Percentiles rank a stretch among this genome's conserved stretches.
phyloP scores from a whole-genome alignment of 306 rosid genomes.

The Bauhinia variegata region DNA sequence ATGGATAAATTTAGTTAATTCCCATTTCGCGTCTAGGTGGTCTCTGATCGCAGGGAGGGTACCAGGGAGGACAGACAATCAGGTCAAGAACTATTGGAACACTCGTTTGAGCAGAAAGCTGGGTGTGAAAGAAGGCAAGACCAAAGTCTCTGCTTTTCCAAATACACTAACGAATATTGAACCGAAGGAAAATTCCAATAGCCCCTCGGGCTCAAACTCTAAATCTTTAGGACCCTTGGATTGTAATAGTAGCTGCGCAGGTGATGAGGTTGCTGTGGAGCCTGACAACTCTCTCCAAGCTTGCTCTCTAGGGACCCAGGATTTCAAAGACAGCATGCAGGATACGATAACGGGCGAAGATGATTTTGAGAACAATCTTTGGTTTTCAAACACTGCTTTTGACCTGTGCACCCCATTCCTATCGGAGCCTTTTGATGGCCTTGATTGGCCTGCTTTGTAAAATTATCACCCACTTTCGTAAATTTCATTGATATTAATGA shows the following conservation, averaged over 20 bases:
- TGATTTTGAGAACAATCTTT: conserved; percentile 27
- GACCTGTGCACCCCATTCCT: conserved; percentile 14
- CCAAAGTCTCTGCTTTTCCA: conserved; percentile 4
- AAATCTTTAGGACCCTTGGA: conserved; percentile 1
- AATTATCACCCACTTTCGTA: not conserved
- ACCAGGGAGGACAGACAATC: conserved; percentile 78
- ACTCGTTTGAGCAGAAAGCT: conserved; percentile 62
- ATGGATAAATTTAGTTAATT: too few relatives aligned
- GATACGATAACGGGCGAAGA: conserved; percentile 12
- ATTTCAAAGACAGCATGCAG: conserved; percentile 17
- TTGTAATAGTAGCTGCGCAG: not conserved
- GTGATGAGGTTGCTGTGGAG: not conserved
- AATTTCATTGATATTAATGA: not conserved
- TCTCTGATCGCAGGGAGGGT: conserved; percentile 73
- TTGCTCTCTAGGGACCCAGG: not conserved
- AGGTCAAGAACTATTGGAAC: conserved; percentile 75
- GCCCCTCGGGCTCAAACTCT: not conserved
- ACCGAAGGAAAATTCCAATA: not conserved
- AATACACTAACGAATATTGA: not conserved
- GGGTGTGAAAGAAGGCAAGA: conserved; percentile 40
- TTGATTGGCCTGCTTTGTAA: conserved; percentile 39
- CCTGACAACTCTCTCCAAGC: not conserved
- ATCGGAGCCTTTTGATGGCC: conserved; percentile 32
- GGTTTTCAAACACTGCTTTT: conserved; percentile 28
- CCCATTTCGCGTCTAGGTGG: conserved; percentile 51